Evolutionary conservation across 306 rosid genomes (phyloP), one percentile per base, ranked within the genome.

Genomic region (Chamaecrista fasciculata): DNA sequence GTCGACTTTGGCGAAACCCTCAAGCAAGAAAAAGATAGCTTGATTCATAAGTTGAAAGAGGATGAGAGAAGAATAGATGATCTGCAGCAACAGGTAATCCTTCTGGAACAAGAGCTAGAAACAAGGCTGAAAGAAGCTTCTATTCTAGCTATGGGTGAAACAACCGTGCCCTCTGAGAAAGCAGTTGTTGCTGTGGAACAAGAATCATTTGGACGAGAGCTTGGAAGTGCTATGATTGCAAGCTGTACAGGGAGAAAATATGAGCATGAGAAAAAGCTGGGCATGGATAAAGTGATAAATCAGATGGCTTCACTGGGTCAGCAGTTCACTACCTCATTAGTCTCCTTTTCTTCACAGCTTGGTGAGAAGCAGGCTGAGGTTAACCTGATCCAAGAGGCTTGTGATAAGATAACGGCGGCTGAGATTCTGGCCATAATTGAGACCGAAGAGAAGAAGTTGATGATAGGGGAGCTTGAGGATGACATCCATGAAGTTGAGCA

Each of bases 401-500:
- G 87, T 82, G 90, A 87, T 76, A 78, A 47, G 72, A 82, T 82
- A 63, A 61, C 82, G 29, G 75, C 83, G 65, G 89, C 86, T 28
- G 85, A 89, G 79, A 40, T 84, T 80, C 58, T 83, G 72, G 85
- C 91, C 49, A 72, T 70, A 8, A 44, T 82, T 42, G 91, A 89
- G 79, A 78, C 73, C 34, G 91, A 89, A 79, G 96, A 83, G 78
- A 89, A 85, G 63, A 88, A 88, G 69, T 73, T 85, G 67, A 82
- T 83, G 86, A 42, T 83, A 43, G 55, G 6, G 52, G 90, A 89
- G 73, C 91, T 91, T 33, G 91, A 91, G 71, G 85, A 79, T 21
- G 83, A 86, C 57, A 69, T 86, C 55, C 64, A 46, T 28, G 67
- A 67, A 16, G 72, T 91, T 43, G 82, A 86, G 72, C 67, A 79